Evolutionary conservation across 2,329 filamentous ascomycete genomes (phyloP), one percentile per base, ranked within the genome.

Genomic region (Cordyceps farinosa): DNA sequence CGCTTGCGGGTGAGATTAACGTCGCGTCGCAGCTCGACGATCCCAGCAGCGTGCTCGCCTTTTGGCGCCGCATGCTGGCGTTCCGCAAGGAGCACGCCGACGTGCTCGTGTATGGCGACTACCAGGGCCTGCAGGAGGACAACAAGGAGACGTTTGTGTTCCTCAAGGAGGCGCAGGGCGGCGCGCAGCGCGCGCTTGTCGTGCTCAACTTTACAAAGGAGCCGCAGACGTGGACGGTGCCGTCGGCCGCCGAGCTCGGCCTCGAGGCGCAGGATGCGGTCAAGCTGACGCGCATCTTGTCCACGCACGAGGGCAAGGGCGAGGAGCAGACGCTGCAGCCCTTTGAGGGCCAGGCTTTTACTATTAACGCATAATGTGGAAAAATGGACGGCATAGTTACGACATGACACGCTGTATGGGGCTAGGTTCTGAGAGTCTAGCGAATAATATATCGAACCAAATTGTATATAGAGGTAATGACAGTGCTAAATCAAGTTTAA

Each of bases 11-110:
- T 5, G 69, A 75, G 13, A 74, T 87, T 70, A 89, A 90, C 64
- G 87, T 85, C 1, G 79, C 80, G 11, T 76, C 78, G 1, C 87
- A 90, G 70, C 67, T 75, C 0, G 65, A 75, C 0, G 76, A 81
- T 36, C 65, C 72, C 0, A 64, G 72, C 0, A 79, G 79, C 32
- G 71, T 73, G 1, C 61, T 75, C 0, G 69, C 69, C 1, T 77
- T 73, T 50, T 77, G 74, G 74, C 71, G 69, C 63, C 73, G 69
- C 30, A 68, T 69, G 62, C 62, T 72, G 1, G 64, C 36, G 1
- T 74, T 75, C 60, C 66, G 75, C 45, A 69, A 67, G 8, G 69
- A 76, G 58, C 69, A 76, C 44, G 67, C 69, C 1, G 72, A 75
- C 42, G 45, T 76, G 1, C 60, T 72, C 11, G 74, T 76, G 0